Evolutionary conservation across 345 rosid genomes (phyloP).

Genomic region (Salix udensis): DNA sequence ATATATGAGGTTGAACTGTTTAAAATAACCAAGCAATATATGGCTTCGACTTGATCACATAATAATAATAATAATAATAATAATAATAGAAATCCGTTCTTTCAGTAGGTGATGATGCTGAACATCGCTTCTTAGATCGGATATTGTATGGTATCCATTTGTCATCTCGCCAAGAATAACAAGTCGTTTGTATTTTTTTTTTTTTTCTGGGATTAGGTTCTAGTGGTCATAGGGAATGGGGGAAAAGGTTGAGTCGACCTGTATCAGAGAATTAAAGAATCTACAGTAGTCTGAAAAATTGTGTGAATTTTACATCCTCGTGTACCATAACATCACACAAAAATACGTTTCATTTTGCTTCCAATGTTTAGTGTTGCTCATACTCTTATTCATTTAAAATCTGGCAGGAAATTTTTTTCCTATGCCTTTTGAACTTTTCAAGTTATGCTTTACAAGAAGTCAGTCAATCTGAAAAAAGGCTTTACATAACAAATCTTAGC

Average conservation of each 20-base stretch:
- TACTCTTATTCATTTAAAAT: background rate
- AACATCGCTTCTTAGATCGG: background rate
- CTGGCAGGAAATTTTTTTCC: background rate
- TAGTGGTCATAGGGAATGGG: background rate
- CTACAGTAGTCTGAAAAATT: background rate
- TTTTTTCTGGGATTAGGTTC: background rate
- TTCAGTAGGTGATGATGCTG: background rate
- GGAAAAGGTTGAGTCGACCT: background rate
- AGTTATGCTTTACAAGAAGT: background rate
- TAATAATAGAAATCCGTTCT: too few species aligned
- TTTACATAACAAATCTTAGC: background rate
- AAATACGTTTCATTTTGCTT: background rate
- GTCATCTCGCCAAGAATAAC: background rate
- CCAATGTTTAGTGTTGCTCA: background rate
- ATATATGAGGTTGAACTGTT: background rate
- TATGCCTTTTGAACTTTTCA: background rate
- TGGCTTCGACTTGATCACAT: background rate
- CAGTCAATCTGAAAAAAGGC: background rate
- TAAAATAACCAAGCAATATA: background rate
- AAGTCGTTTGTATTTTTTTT: background rate
- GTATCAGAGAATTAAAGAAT: background rate
- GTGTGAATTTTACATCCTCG: background rate
- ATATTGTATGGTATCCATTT: background rate
- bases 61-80: too few species aligned
- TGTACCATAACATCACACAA: background rate